phyloP scores from a whole-genome alignment of 257 asterid species.

The Nicotiana attenuata region DNA sequence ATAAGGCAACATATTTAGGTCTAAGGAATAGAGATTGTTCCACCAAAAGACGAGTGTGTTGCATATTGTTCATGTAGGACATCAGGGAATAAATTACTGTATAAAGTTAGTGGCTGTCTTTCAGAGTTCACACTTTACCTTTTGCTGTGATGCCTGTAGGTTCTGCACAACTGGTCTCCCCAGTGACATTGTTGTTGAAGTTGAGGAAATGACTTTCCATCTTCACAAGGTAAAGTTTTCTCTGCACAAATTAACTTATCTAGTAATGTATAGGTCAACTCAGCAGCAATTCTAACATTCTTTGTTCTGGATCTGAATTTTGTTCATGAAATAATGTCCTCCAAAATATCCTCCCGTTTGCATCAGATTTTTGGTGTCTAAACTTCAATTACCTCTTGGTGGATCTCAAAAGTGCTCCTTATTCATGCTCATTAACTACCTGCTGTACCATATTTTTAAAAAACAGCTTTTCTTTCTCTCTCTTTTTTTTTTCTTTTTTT shows the following conservation, averaged over 20 bases:
- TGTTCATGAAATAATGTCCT: background rate
- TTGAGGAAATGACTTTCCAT: slow-evolving; percentile 96
- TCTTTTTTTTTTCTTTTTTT: background rate
- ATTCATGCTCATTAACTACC: background rate
- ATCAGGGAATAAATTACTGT: background rate
- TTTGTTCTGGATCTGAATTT: background rate
- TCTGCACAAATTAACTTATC: background rate
- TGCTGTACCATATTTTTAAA: background rate
- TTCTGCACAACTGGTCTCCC: slow-evolving; percentile 96
- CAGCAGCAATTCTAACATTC: background rate
- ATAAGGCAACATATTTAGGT: background rate
- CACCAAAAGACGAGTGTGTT: background rate
- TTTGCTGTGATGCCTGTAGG: slow-evolving; percentile 35
- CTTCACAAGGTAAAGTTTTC: slow-evolving; percentile 75
- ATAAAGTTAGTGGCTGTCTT: background rate
- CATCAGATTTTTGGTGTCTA: background rate
- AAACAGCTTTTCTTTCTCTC: background rate
- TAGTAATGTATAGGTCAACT: background rate
- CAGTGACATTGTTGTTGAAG: slow-evolving; percentile 85
- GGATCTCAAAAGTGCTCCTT: background rate
- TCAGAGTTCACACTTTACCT: background rate
- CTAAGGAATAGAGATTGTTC: background rate
- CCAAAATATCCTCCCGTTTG: background rate
- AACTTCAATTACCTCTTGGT: background rate
- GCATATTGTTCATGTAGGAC: background rate